Evolutionary conservation across 179 eudicot genomes (phyloP), one percentile per base, ranked within the genome.

Genomic region (Beta macrorhiza): DNA sequence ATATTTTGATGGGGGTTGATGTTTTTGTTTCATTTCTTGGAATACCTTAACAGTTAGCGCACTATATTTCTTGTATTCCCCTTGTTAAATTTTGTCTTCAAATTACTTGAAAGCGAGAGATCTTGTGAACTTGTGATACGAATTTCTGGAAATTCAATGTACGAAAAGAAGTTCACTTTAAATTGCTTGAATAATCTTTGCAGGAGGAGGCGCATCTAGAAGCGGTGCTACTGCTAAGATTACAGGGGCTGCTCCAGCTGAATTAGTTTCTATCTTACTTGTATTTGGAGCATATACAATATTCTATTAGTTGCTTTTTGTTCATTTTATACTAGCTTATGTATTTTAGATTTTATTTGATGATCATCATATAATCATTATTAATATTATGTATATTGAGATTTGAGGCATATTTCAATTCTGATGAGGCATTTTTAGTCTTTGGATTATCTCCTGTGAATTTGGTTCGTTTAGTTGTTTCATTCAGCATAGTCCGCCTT

Each of bases 261-360:
- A 75, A 64, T 78, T 82, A 29, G 69, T 47, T 14, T 55, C 63
- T 14, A 56, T 70, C 82, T 56, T 73, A 37, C 65, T 72, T 25
- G 12, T 74, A 52, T 56, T 78, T 29, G 58, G 58, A 37, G 78
- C 75, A 20, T 82, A 19, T 73, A 0, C 22, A 7, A 5, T 65
- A n/a, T 57, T 78, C 7, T 56, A 78, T 59, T 82, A 82, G 82
- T 17, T 25, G 51, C 5, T 32, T 37, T n/a, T 32, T 51, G 37
- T n/a, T 19, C 10, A 15, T 56, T 55, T 57, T 68, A 5, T 45
- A 22, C 32, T 55, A 37, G 42, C 20, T 13, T 45, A 29, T 37
- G 37, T 4, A 12, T 79, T 55, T 42, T 57, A 3, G 47, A 12
- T 55, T 51, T 5, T 49, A 9, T 15, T 67, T 5, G 9, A 3